Evolutionary conservation across 2,329 filamentous ascomycete genomes (phyloP).

Genomic region (Ophiostoma piceae): DNA sequence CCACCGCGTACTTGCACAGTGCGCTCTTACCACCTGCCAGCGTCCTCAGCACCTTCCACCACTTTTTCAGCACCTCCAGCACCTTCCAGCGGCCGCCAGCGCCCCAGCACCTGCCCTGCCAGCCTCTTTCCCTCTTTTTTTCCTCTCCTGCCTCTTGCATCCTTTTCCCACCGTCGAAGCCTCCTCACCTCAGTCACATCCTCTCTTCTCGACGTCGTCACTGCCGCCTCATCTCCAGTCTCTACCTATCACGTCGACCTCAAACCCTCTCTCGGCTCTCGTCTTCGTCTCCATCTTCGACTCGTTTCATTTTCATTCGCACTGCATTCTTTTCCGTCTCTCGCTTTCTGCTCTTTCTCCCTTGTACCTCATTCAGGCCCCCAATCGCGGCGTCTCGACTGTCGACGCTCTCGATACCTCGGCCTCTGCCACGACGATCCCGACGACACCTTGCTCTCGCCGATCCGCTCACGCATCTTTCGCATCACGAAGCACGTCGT

Average conservation of each 20-base stretch:
- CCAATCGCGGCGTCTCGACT: not conserved
- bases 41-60: not conserved
- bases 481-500: not conserved
- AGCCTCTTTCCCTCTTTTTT: slow-evolving; percentile 16
- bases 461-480: not conserved
- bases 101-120: not conserved
- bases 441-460: not conserved
- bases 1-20: not conserved
- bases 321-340: slow-evolving; percentile 13
- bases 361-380: not conserved
- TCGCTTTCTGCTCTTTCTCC: slow-evolving; percentile 7
- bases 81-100: not conserved
- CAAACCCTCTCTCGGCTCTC: not conserved
- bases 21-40: not conserved
- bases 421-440: not conserved
- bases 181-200: slow-evolving; percentile 1
- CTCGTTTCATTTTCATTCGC: not conserved
- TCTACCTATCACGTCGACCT: slow-evolving; percentile 7
- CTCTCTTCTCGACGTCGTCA: not conserved
- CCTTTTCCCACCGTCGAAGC: not conserved
- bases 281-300: not conserved
- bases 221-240: slow-evolving; percentile 1
- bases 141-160: slow-evolving; percentile 4
- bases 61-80: not conserved
- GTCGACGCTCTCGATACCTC: not conserved